Evolutionary conservation across 2,329 filamentous ascomycete species (phyloP), one percentile per base, ranked within the genome.

Genomic region (Amphichorda felina): DNA sequence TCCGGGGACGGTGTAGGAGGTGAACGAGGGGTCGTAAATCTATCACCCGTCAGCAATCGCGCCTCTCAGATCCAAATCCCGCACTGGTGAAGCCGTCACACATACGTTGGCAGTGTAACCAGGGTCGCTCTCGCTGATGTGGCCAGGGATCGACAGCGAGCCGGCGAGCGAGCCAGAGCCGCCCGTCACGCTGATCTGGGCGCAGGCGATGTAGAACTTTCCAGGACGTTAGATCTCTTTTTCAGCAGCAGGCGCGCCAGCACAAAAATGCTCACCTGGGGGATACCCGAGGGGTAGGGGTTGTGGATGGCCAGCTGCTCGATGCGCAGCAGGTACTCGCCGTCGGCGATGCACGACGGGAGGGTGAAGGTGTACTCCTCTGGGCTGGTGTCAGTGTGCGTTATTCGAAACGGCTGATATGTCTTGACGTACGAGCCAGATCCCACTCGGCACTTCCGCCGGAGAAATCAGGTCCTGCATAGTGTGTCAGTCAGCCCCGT

Each of bases 261-360:
- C 8, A 16, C 15, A 16, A 11, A 30, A 11, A 8, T 30, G 10
- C 15, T 8, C 15, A 48, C 46, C 43, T 63, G 58, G 13, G 62
- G 61, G 35, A 58, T 60, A 13, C 55, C 54, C 4, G 61, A 60
- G 2, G 60, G 61, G 40, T 45, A 56, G 3, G 65, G 66, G 41
- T 68, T 66, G 59, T 80, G 75, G 35, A 80, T 70, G 17, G 69
- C 75, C 35, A 80, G 66, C 36, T 71, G 62, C 55, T 75, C 69
- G 48, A 72, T 66, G 26, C 71, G 62, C 14, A 75, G 59, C 38
- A 77, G 64, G 48, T 77, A 75, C 43, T 74, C 66, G 40, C 73
- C 73, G 26, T 70, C 50, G 19, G 62, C 61, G 30, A 77, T 56
- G 42, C 63, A 64, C n/a, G 50, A 41, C 3, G 72, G 72, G 39